phyloP scores from a whole-genome alignment of 2,329 filamentous ascomycete genomes.

The Fusarium buharicum region DNA sequence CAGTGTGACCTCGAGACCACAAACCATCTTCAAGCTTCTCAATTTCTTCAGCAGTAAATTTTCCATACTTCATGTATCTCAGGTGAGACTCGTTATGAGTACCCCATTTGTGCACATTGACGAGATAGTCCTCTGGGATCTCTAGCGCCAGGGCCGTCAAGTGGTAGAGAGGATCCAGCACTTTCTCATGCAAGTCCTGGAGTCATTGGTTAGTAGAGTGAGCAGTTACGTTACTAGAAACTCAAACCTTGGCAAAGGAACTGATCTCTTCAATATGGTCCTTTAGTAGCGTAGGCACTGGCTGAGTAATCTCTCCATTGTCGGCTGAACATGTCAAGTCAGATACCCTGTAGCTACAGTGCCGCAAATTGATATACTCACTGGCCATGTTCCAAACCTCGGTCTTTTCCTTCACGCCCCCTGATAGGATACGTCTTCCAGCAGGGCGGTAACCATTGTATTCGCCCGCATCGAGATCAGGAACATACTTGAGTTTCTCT shows the following conservation, averaged over 20 bases:
- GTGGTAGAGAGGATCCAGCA: conserved; percentile 66
- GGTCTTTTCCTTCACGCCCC: conserved; percentile 54
- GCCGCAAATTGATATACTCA: conserved; percentile 36
- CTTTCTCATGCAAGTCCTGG: conserved; percentile 60
- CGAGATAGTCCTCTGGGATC: conserved; percentile 67
- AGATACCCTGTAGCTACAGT: not conserved
- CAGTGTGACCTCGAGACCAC: conserved; percentile 63
- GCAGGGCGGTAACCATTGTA: conserved; percentile 67
- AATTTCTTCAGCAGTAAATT: conserved; percentile 60
- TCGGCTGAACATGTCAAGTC: conserved; percentile 31
- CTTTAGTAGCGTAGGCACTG: conserved; percentile 8
- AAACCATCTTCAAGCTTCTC: conserved; percentile 55
- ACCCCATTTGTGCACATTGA: conserved; percentile 64
- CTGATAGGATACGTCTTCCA: conserved; percentile 50
- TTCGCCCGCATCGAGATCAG: conserved; percentile 60
- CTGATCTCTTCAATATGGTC: no score
- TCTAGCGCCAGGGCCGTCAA: conserved; percentile 71
- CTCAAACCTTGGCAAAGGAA: conserved; percentile 29
- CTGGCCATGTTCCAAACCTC: conserved; percentile 55
- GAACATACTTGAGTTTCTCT: conserved; percentile 67
- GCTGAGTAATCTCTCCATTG: conserved; percentile 47
- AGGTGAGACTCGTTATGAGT: conserved; percentile 68
- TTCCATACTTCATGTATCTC: conserved; percentile 70
- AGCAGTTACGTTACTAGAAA: no score
- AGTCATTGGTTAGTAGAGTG: not conserved